Evolutionary conservation across 2,329 filamentous ascomycete genomes (phyloP).

Genomic region (Aspergillus chevalieri): DNA sequence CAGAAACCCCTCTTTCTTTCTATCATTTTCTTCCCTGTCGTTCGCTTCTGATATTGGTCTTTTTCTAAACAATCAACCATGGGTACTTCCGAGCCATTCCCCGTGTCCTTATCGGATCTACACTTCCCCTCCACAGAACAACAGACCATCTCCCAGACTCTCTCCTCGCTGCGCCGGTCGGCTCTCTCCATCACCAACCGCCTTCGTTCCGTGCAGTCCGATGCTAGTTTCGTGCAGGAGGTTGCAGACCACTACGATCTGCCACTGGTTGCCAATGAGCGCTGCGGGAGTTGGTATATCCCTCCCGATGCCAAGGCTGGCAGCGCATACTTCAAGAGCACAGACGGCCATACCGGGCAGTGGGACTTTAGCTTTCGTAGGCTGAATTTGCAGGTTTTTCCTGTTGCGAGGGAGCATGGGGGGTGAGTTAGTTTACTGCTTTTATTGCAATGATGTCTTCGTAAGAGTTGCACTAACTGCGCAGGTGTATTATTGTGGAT

Average conservation of each 20-base stretch:
- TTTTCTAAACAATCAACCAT: conserved; percentile 11
- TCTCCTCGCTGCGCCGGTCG: conserved; percentile 67
- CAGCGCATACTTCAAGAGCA: conserved; percentile 95
- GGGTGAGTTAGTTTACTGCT: conserved; percentile 49
- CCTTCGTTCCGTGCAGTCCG: conserved; percentile 68
- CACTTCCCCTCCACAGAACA: conserved; percentile 48
- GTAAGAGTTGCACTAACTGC: neutral
- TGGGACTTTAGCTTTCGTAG: conserved; percentile 85
- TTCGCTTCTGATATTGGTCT: neutral
- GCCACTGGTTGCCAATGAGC: conserved; percentile 83
- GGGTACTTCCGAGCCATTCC: conserved; percentile 23
- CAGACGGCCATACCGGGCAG: conserved; percentile 83
- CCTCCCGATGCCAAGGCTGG: conserved; percentile 56
- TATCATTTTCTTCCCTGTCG: neutral
- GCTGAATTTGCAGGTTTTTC: conserved; percentile 75
- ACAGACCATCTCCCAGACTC: conserved; percentile 60
- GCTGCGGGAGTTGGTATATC: conserved; percentile 96
- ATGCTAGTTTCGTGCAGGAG: conserved; percentile 65
- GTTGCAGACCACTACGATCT: conserved; percentile 49
- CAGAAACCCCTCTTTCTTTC: neutral
- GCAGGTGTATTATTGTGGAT: conserved; percentile 69
- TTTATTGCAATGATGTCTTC: neutral
- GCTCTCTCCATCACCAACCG: conserved; percentile 76
- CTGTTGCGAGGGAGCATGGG: conserved; percentile 58
- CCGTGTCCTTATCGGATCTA: conserved; percentile 37